Percentiles rank a stretch among this genome's conserved stretches.
Evolutionary conservation across 2,329 filamentous ascomycete species (phyloP).

Genomic region (Fusarium sambucinum): DNA sequence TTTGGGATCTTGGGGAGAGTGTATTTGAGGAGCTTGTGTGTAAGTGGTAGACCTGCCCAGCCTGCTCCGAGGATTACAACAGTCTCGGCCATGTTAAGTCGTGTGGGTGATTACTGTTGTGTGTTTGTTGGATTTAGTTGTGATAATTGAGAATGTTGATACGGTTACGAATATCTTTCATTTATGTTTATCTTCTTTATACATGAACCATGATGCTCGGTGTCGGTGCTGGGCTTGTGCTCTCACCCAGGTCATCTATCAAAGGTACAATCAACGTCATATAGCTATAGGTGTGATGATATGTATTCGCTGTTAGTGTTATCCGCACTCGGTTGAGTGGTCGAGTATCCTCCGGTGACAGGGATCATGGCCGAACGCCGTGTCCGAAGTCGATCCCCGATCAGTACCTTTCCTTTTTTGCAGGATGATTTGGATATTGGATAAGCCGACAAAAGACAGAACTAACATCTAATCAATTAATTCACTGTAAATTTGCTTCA

Average conservation of each 20-base stretch:
- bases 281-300: accelerated
- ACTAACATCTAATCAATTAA: background rate
- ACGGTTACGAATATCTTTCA: background rate
- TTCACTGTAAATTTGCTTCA: background rate
- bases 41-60: constrained; percentile 63
- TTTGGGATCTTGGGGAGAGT: constrained; percentile 56
- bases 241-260: background rate
- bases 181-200: background rate
- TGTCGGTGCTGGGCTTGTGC: constrained; percentile 7
- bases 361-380: constrained; percentile 48
- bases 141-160: no score
- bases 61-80: constrained; percentile 66
- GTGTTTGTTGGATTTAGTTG: background rate
- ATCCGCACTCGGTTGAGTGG: background rate
- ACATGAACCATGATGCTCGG: background rate
- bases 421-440: background rate
- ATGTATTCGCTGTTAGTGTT: constrained; percentile 29
- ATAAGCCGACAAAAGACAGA: background rate
- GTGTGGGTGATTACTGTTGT: background rate
- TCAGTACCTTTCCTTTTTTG: background rate
- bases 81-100: constrained; percentile 59
- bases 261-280: accelerated
- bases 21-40: constrained; percentile 65
- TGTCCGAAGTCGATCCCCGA: constrained; percentile 45
- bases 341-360: constrained; percentile 18